Conservation (phyloP, 202 grass and related monocot genomes). For the Digitaria exilis region DNA sequence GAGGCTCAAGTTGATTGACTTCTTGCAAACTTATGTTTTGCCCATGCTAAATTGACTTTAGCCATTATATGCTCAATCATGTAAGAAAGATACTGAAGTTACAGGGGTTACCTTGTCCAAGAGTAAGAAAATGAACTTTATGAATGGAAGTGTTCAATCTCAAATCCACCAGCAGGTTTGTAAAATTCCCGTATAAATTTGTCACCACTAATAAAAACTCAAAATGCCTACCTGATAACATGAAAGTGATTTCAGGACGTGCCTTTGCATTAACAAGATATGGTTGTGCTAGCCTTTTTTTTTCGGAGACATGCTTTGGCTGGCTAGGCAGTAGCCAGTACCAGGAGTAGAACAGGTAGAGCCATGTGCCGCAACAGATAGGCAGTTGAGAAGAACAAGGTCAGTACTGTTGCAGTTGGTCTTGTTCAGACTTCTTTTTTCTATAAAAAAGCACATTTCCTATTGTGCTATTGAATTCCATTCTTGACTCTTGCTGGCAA, state of each 20-base stretch:
- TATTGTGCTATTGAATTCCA: not conserved
- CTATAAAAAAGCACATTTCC: not conserved
- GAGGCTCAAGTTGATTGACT: not conserved
- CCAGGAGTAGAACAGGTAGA: conserved; percentile 22
- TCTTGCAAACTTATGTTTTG: not conserved
- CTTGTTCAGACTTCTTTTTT: not conserved
- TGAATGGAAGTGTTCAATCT: not conserved
- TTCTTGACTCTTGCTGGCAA: not conserved
- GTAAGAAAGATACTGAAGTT: not conserved
- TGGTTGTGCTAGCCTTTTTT: not conserved
- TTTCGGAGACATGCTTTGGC: not conserved
- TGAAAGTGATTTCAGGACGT: not conserved
- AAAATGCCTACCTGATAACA: not conserved
- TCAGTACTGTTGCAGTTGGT: not conserved
- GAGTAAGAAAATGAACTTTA: not conserved
- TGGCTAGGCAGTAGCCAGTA: not conserved
- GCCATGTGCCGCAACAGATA: conserved; percentile 23
- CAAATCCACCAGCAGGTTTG: not conserved
- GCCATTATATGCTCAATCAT: not conserved
- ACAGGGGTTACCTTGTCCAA: not conserved
- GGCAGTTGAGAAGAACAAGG: conserved; percentile 22
- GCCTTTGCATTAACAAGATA: not conserved
- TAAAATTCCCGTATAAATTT: not conserved
- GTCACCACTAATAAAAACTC: not conserved
- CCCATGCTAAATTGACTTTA: not conserved